Base-by-base conservation (phyloP, 176 grass and related monocot species). In the Ensete ventricosum region DNA sequence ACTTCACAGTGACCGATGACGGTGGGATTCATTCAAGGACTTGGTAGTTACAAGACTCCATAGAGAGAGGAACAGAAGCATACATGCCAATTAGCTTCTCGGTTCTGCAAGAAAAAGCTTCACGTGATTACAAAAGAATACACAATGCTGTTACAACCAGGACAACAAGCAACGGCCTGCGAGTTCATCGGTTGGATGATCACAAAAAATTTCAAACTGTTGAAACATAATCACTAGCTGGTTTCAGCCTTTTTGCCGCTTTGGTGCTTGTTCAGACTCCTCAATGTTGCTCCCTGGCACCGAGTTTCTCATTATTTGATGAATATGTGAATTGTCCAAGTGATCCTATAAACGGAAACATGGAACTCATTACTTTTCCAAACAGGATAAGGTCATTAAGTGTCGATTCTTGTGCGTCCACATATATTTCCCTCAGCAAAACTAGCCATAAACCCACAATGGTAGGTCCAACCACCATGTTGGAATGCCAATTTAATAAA, bases 191-290 rank as follows among this genome's bases (percentile, higher is more conserved):
- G 17, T 14, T n/a, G 57, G 57, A 21, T 17, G 57, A 17, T 60
- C 4, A 1, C n/a, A 19, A 60, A 60, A 60, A 60, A 43, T 43
- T 43, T 43, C 16, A 60, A 60, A 60, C 17, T 60, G n/a, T 43
- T 60, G 14, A 60, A 19, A 60, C n/a, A 67, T 43, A 6, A 4
- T 43, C 25, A 26, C 64, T 48, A 48, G 9, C 64, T 67, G 11
- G 11, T 34, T 16, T 67, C 64, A 29, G 29, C 73, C 62, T 83
- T 77, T 53, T 78, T 43, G 79, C 51, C 76, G 82, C 79, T 88
- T 88, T 16, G 67, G 81, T 52, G 70, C 76, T 78, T 77, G 82
- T 49, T 85, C 83, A 51, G 9, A 66, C 26, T 73, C 60, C 17
- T 73, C 20, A 55, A 17, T 52, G 49, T 26, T 66, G 69, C 26